Base-by-base conservation (phyloP, 2,329 filamentous ascomycete species). In the Stemphylium lycopersici region DNA sequence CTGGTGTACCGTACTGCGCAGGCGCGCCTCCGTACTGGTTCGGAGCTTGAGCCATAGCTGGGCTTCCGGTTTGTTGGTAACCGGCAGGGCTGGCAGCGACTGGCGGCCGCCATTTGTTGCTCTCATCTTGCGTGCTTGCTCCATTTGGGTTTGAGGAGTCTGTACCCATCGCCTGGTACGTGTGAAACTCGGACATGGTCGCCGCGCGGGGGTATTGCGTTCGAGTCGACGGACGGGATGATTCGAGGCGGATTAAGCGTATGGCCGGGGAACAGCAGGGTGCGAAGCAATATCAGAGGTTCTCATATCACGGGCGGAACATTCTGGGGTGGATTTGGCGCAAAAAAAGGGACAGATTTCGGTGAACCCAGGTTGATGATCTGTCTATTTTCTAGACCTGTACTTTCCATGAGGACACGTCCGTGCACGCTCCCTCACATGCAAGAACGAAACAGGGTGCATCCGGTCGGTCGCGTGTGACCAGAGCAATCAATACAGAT, bases 41-140 rank as follows among this genome's bases (percentile, higher is more conserved):
- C 39, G 71, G 64, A 40, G 65, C 53, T 40, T 66, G 63, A 40
- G 62, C 63, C 42, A 68, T 65, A 10, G 66, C 62, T 20, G 64
- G 56, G 55, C 71, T 72, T 51, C 75, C 76, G 18, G 66, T 62
- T 62, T 80, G 78, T 38, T 79, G 75, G 58, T 80, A 80, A 43
- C 76, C 77, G 32, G 69, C 65, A 16, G 78, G 77, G 55, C 76
- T 75, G 22, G 78, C 72, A 43, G 78, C 79, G 48, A 80, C 76
- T 41, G 74, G 74, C 22, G 77, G 76, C 11, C 76, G 73, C 55
- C 73, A 75, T 52, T 70, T 65, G 38, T 69, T 69, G 6, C 64
- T 61, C 42, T 75, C 68, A 44, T 72, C 64, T 52, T 68, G 66
- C 32, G 61, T 63, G 22, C 62, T 63, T 24, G 56, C 52, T 22